phyloP scores from a whole-genome alignment of 2,329 filamentous ascomycete species.

The Colletotrichum sojae region DNA sequence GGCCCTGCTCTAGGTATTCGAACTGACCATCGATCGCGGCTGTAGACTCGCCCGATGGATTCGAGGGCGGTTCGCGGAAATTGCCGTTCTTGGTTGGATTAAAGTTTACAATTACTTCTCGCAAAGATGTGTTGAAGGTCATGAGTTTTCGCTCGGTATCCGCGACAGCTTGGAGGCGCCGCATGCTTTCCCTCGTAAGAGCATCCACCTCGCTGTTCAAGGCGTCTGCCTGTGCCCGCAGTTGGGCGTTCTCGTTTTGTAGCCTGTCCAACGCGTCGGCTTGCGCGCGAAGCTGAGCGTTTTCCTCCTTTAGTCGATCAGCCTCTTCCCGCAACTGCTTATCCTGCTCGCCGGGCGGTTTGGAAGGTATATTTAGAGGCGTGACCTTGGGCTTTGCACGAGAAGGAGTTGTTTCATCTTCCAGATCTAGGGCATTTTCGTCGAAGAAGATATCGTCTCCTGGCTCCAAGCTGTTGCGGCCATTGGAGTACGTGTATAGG shows the following conservation, averaged over 20 bases:
- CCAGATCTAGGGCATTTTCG: slow-evolving; percentile 77
- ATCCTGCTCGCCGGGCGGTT: slow-evolving; percentile 69
- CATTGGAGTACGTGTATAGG: slow-evolving; percentile 77
- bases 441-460: slow-evolving; percentile 78
- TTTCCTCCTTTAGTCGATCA: slow-evolving; percentile 64
- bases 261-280: slow-evolving; percentile 50
- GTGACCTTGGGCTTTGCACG: slow-evolving; percentile 54
- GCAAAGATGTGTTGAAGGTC: slow-evolving; percentile 75
- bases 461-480: slow-evolving; percentile 70
- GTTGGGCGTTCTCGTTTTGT: slow-evolving; percentile 48
- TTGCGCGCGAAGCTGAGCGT: slow-evolving; percentile 53
- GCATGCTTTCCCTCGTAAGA: slow-evolving; percentile 52
- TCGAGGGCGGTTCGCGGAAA: slow-evolving; percentile 59
- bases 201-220: slow-evolving; percentile 53
- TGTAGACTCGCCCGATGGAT: slow-evolving; percentile 14
- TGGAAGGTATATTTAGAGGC: slow-evolving; percentile 70
- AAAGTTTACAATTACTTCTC: slow-evolving; percentile 75
- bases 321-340: slow-evolving; percentile 64
- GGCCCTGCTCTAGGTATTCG: slow-evolving; percentile 78
- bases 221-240: slow-evolving; percentile 51
- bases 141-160: slow-evolving; percentile 77
- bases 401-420: slow-evolving; percentile 53
- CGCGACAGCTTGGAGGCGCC: slow-evolving; percentile 66
- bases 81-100: slow-evolving; percentile 69
- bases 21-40: slow-evolving; percentile 69